Evolutionary conservation across 805 yeast genomes (phyloP).

Genomic region (Komagataella pseudopastoris): DNA sequence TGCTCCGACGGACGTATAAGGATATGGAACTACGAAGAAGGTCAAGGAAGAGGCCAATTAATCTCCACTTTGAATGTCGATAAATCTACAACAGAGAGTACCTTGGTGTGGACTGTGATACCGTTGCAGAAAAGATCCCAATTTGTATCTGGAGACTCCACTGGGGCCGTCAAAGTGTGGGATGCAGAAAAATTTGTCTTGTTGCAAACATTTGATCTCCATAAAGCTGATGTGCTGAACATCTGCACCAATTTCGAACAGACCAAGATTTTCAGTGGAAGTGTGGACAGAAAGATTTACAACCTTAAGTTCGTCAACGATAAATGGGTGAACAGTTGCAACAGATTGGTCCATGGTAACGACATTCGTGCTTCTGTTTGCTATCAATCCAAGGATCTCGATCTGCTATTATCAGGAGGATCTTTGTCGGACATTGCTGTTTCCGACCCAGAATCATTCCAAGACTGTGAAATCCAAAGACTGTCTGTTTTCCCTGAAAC

Average conservation of each 20-base stretch:
- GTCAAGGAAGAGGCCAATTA: conserved; percentile 12
- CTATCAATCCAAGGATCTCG: conserved; percentile 54
- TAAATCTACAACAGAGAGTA: conserved; percentile 71
- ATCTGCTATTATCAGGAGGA: conserved; percentile 71
- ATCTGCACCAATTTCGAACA: conserved; percentile 48
- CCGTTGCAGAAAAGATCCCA: conserved; percentile 53
- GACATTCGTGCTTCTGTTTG: conserved; percentile 71
- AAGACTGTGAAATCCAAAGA: conserved; percentile 59
- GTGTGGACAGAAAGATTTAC: conserved; percentile 86
- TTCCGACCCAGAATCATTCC: conserved; percentile 54
- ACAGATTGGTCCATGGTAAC: conserved; percentile 72
- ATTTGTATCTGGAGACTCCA: conserved; percentile 92
- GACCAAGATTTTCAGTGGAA: conserved; percentile 67
- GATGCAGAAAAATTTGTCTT: conserved; percentile 66
- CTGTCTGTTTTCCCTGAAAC: conserved; percentile 33
- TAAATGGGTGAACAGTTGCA: conserved; percentile 69
- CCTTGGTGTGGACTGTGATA: conserved; percentile 80
- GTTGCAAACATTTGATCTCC: conserved; percentile 68
- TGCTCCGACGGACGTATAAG: conserved; percentile 91
- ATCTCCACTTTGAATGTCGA: conserved; percentile 85
- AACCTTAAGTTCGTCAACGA: conserved; percentile 42
- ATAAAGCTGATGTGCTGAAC: conserved; percentile 84
- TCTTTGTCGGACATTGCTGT: conserved; percentile 60
- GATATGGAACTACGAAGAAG: conserved; percentile 48
- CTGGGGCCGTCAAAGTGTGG: conserved; percentile 92